Percentiles rank a stretch among this genome's conserved stretches.
Evolutionary conservation across 1,284 basidiomycete genomes (phyloP).

Genomic region (Sanghuangporus weigelae): DNA sequence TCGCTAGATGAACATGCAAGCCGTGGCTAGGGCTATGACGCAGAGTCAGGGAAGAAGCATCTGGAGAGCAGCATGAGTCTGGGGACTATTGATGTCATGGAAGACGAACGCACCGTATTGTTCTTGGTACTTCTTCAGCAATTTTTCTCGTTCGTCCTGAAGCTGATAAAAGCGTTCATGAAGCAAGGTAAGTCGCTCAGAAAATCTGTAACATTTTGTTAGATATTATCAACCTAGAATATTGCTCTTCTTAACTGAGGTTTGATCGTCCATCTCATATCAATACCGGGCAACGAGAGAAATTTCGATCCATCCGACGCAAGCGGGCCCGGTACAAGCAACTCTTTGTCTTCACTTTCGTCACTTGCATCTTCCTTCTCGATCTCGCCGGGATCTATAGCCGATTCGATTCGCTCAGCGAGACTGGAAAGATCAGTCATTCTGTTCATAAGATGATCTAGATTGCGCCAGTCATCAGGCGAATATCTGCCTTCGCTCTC

Average conservation of each 20-base stretch:
- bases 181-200: constrained; percentile 46
- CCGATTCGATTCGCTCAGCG: constrained; percentile 51
- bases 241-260: constrained; percentile 51
- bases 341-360: constrained; percentile 15
- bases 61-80: constrained; percentile 32
- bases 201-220: constrained; percentile 50
- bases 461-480: constrained; percentile 42
- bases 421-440: constrained; percentile 55
- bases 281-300: constrained; percentile 2
- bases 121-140: constrained; percentile 51
- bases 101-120: constrained; percentile 43
- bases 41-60: constrained; percentile 64
- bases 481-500: constrained; percentile 30
- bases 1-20: constrained; percentile 67
- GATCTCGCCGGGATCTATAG: constrained; percentile 37
- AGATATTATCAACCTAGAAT: not conserved
- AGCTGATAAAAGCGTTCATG: constrained; percentile 48
- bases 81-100: not conserved
- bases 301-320: not conserved
- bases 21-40: constrained; percentile 64
- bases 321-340: constrained; percentile 6
- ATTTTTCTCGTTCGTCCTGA: constrained; percentile 38
- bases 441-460: constrained; percentile 51
- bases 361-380: constrained; percentile 19
- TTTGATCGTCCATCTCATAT: constrained; percentile 57